Evolutionary conservation across 2,329 filamentous ascomycete genomes (phyloP), one percentile per base, ranked within the genome.

Genomic region (Chalaropsis thielavioides): DNA sequence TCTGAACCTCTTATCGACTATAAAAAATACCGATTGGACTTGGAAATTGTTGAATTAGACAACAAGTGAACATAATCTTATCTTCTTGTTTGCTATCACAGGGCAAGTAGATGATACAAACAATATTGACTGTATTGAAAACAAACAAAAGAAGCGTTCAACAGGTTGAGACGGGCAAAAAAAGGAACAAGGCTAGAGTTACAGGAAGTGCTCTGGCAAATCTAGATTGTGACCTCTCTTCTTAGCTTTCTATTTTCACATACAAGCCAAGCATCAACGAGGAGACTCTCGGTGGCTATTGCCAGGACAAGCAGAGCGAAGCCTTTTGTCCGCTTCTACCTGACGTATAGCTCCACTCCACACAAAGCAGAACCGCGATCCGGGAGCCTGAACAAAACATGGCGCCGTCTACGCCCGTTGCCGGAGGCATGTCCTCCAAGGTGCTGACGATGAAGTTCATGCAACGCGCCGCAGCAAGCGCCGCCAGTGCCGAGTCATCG

Each of bases 361-460:
- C 19, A 24, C 46, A 51, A 15, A 24, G 19, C 10, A n/a, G n/a
- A n/a, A 24, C 11, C 19, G 19, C 46, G 46, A 51, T 15, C 46
- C 8, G 24, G 24, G 24, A 24, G 24, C 46, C 46, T 51, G 24
- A 6, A 17, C 60, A 80, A 15, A 6, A 17, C 60, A 80, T 81
- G 74, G 75, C 80, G 70, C 75, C 80, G 67, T 76, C 79, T 72
- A 84, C 79, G 67, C 78, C 83, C 59, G 82, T 82, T 10, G 67
- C 80, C 63, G 67, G 67, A 75, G 81, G 80, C 58, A 91, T 95
- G 85, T 96, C 92, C 68, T 92, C 88, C 67, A 86, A 91, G 69
- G 85, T 96, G 60, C 80, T 95, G 72, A 92, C 89, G 44, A 96
- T 96, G 91, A 95, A 95, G 78, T 96, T 96, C 73, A 96, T 96